Percentiles rank a stretch among this genome's conserved stretches.
Evolutionary conservation across 305 asterid genomes (phyloP).

Genomic region (Solanum hybrid): DNA sequence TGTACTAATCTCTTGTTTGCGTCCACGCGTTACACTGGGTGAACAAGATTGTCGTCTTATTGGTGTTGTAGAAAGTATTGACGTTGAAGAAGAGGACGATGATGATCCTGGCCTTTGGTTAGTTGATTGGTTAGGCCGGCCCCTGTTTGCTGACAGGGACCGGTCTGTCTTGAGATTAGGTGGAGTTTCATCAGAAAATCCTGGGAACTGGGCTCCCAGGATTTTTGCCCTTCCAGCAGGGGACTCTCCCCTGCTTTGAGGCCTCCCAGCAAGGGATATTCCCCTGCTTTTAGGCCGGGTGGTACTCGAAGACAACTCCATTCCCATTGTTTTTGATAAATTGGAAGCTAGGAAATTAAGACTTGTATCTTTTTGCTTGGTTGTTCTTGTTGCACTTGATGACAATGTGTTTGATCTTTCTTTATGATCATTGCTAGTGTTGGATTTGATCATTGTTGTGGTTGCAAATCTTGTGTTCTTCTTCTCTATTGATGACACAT

Average conservation of each 20-base stretch:
- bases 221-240: slow-evolving; percentile 25
- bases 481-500: slow-evolving; percentile 21
- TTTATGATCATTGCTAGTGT: not conserved
- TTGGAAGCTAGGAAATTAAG: slow-evolving; percentile 20
- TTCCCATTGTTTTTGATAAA: slow-evolving; percentile 24
- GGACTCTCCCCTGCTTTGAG: slow-evolving; percentile 34
- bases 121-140: slow-evolving; percentile 5
- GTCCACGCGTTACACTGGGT: slow-evolving; percentile 40
- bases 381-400: slow-evolving; percentile 7
- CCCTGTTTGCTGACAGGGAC: slow-evolving; percentile 17
- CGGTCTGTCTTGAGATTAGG: slow-evolving; percentile 36
- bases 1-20: slow-evolving; percentile 22
- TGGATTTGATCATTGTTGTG: slow-evolving; percentile 9
- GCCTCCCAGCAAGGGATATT: slow-evolving; percentile 4
- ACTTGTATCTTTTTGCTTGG: slow-evolving; percentile 17
- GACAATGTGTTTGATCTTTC: slow-evolving; percentile 20
- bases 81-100: not conserved
- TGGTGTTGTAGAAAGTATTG: not conserved
- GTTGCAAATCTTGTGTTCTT: slow-evolving; percentile 31
- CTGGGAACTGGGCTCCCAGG: slow-evolving; percentile 15
- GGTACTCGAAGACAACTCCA: slow-evolving; percentile 7
- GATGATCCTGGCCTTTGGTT: slow-evolving; percentile 17
- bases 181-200: slow-evolving; percentile 30
- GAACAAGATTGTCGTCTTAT: slow-evolving; percentile 45
- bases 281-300: slow-evolving; percentile 27